Evolutionary conservation across 192 early-diverging fungal genomes (phyloP), one percentile per base, ranked within the genome.

Genomic region (Kickxella alabastrina): DNA sequence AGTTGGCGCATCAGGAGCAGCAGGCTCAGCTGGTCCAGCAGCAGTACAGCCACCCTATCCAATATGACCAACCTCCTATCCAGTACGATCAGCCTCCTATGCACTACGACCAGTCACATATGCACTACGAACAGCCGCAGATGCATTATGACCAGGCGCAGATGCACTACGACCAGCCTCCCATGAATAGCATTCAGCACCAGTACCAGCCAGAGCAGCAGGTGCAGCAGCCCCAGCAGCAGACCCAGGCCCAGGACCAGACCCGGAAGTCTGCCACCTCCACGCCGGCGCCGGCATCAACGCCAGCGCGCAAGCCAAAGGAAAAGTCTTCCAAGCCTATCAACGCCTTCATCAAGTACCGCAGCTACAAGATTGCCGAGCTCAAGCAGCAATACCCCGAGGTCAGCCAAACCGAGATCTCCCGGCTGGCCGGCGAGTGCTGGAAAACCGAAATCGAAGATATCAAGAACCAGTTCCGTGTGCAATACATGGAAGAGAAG

Each of bases 331-430:
- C 46, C 23, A 75, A 68, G 54, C 72, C 72, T 0, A 75, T 65
- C 21, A 75, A 75, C 26, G 52, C 72, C 9, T 75, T 75, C 37
- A 75, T 75, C 53, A 75, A 68, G 54, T 75, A 75, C 38, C 72
- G 72, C 43, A 75, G 64, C 56, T 46, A 68, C 45, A 75, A 68
- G 42, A 75, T 75, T 35, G 45, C 19, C 12, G 72, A 75, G 43
- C 62, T 75, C 56, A 68, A 75, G 57, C 24, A 27, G 22, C 32
- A 32, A 41, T 41, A 64, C 43, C 72, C 72, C 4, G 72, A 68
- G 18, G 63, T 75, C 35, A 75, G 65, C 42, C 72, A 75, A 50
- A 67, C 72, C 0, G 65, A 68, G 59, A 75, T 75, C 17, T 75
- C 72, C 24, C 72, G 72, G 27, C 63, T 75, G 62, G 65, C 65